Percentiles rank a stretch among this genome's conserved stretches.
Conservation (phyloP, 2,329 filamentous ascomycete species). For the Pyrenophora teres region DNA sequence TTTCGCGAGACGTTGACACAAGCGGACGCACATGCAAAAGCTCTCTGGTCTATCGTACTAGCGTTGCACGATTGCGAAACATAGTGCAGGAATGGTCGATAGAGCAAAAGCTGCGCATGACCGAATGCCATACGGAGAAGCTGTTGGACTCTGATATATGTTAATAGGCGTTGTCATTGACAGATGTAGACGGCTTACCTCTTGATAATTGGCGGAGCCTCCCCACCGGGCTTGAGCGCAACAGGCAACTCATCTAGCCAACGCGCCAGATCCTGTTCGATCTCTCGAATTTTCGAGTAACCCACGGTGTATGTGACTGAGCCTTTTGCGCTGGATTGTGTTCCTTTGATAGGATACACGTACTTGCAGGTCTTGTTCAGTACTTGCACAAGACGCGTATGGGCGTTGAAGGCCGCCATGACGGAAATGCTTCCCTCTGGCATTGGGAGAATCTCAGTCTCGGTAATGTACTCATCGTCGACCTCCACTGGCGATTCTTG, state of each 20-base stretch:
- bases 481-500: constrained; percentile 54
- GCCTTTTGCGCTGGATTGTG: constrained; percentile 42
- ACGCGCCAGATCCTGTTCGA: constrained; percentile 65
- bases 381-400: constrained; percentile 62
- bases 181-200: constrained; percentile 60
- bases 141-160: constrained; percentile 63
- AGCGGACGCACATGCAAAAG: constrained; percentile 74
- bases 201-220: constrained; percentile 74
- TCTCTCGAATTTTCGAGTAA: constrained; percentile 66
- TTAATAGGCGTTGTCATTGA: neutral
- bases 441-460: constrained; percentile 57
- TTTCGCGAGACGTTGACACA: constrained; percentile 71
- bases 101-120: constrained; percentile 81
- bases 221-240: constrained; percentile 77
- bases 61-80: constrained; percentile 64
- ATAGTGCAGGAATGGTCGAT: constrained; percentile 83
- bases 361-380: constrained; percentile 66
- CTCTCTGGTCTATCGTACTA: constrained; percentile 69
- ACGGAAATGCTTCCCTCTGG: constrained; percentile 60
- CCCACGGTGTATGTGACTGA: constrained; percentile 64
- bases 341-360: constrained; percentile 66
- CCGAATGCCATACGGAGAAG: constrained; percentile 79
- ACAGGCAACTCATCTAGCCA: constrained; percentile 73
- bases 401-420: constrained; percentile 65
- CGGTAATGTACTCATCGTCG: constrained; percentile 58